Percentiles rank a stretch among this genome's conserved stretches.
Conservation (phyloP, 2,329 filamentous ascomycete genomes). For the Trichoderma afroharzianum region DNA sequence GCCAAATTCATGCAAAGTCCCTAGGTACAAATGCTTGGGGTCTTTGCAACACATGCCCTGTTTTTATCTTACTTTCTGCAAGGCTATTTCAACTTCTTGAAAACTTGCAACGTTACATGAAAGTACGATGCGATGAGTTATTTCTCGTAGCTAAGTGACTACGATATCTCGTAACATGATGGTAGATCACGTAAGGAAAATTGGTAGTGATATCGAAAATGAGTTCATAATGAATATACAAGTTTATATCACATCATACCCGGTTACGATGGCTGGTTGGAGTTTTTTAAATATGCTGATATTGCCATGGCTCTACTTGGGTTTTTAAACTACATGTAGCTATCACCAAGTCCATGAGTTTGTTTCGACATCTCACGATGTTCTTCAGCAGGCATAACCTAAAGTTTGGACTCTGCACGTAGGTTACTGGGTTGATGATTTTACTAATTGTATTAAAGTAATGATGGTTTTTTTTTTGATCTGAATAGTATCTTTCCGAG, state of each 20-base stretch:
- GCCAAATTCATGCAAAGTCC: not conserved
- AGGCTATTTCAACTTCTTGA: not conserved
- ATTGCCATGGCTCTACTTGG: not conserved
- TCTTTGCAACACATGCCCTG: not conserved
- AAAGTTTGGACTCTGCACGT: not conserved
- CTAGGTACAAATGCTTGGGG: not conserved
- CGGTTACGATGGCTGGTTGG: fast-evolving
- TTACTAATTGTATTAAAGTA: not conserved
- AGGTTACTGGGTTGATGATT: not conserved
- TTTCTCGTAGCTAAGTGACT: not conserved
- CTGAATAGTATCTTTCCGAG: not conserved
- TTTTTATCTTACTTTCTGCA: not conserved
- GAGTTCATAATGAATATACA: not conserved
- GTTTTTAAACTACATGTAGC: not conserved
- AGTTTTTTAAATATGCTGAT: not conserved
- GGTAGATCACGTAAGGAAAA: not conserved
- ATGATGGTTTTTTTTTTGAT: not conserved
- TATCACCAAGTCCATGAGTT: not conserved
- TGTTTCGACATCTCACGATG: not conserved
- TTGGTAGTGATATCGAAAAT: not conserved
- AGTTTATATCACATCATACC: not conserved
- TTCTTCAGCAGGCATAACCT: not conserved
- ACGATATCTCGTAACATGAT: not conserved
- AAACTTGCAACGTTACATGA: not conserved
- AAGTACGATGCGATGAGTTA: not conserved